Conservation (phyloP, 352 stramenopile genomes). For the Pythium grandisporangium region DNA sequence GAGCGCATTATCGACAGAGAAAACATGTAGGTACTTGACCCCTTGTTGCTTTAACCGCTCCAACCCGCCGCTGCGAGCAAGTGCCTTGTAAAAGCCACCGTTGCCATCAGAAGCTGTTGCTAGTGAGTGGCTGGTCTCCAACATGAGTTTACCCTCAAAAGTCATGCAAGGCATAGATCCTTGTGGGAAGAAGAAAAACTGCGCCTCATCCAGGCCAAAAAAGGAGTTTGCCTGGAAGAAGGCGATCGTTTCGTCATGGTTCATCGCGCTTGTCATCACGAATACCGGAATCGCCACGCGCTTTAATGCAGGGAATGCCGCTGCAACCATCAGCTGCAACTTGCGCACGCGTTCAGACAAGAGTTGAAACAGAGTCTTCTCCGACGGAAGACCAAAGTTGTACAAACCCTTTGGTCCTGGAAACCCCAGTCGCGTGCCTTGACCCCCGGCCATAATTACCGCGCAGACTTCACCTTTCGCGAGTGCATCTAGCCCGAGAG, state of each 20-base stretch:
- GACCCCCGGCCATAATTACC: slow-evolving; percentile 91
- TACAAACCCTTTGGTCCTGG: slow-evolving; percentile 94
- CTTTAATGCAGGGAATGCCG: neutral
- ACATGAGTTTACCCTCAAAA: slow-evolving; percentile 92
- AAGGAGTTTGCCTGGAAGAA: slow-evolving; percentile 89
- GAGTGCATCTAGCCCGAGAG: slow-evolving; percentile 75
- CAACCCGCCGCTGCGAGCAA: slow-evolving; percentile 87
- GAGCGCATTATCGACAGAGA: slow-evolving; percentile 98
- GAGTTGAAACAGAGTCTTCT: slow-evolving; percentile 92
- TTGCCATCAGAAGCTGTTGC: slow-evolving; percentile 97
- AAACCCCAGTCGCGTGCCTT: slow-evolving; percentile 97
- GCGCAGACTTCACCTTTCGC: slow-evolving; percentile 85
- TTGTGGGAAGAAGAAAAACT: slow-evolving; percentile 96
- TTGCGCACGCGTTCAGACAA: slow-evolving; percentile 88
- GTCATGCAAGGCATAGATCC: slow-evolving; percentile 95
- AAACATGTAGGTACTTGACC: slow-evolving; percentile 95
- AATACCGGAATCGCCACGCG: slow-evolving; percentile 73
- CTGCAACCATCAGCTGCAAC: slow-evolving; percentile 27
- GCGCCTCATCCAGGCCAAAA: slow-evolving; percentile 85
- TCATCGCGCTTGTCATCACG: slow-evolving; percentile 97
- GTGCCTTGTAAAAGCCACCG: slow-evolving; percentile 92
- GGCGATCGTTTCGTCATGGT: slow-evolving; percentile 86
- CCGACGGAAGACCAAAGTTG: slow-evolving; percentile 87
- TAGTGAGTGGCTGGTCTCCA: slow-evolving; percentile 80
- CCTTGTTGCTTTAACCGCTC: slow-evolving; percentile 70